A percentile compares a stretch with the other conserved stretches of the same genome.
Evolutionary conservation across 176 grass and related monocot genomes (phyloP).

Genomic region (Pontederia paniculata): DNA sequence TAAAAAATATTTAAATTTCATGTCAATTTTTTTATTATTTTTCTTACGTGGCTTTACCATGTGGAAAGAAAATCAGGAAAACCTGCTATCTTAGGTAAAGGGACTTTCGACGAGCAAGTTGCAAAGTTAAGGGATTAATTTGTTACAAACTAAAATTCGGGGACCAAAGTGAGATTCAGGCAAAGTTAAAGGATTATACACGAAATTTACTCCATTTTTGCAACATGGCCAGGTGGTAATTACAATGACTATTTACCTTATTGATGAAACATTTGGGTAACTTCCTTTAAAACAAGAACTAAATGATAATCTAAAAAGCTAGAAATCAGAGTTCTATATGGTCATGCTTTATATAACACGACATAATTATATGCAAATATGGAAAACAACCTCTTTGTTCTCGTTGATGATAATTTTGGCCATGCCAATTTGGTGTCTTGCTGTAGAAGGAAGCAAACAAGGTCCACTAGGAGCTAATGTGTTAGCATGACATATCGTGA

Average conservation of each 20-base stretch:
- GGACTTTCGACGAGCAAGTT: too few species aligned
- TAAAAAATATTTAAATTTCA: too few species aligned
- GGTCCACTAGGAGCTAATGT: conserved; percentile 49
- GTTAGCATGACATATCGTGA: conserved; percentile 58
- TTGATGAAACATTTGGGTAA: conserved; percentile 51
- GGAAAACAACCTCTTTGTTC: conserved; percentile 25
- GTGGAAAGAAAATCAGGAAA: too few species aligned
- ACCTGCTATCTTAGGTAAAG: too few species aligned
- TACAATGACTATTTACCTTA: conserved; percentile 20
- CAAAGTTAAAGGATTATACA: too few species aligned
- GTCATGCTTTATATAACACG: neutral
- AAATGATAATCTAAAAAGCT: neutral
- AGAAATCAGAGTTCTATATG: neutral
- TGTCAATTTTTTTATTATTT: too few species aligned
- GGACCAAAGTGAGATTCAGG: too few species aligned
- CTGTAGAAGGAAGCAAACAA: conserved; percentile 47
- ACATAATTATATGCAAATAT: neutral
- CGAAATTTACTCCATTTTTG: too few species aligned
- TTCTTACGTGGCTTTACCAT: too few species aligned
- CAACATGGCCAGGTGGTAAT: neutral
- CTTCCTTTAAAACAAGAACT: conserved; percentile 75
- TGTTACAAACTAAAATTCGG: too few species aligned
- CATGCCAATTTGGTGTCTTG: conserved; percentile 55
- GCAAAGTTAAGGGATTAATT: too few species aligned
- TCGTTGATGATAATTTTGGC: conserved; percentile 59